Evolutionary conservation across 2,329 filamentous ascomycete species (phyloP).

Genomic region (Podosphaera fusca): DNA sequence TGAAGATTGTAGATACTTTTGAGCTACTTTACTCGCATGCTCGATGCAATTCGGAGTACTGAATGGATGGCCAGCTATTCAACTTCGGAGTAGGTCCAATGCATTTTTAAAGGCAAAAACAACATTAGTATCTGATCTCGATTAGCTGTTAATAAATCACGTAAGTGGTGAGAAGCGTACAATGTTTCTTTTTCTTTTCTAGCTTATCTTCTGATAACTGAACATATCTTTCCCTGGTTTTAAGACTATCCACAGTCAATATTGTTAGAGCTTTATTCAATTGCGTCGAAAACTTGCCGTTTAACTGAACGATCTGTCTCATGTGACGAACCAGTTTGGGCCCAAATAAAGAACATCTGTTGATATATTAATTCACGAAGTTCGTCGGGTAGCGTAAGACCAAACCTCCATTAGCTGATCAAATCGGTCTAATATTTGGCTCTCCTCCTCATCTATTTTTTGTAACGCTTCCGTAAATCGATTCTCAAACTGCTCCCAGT

Average conservation of each 20-base stretch:
- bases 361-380: neutral
- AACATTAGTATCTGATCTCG: conserved; percentile 26
- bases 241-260: conserved; percentile 29
- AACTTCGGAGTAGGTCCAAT: conserved; percentile 17
- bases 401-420: conserved; percentile 31
- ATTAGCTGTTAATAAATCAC: neutral
- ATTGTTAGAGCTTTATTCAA: neutral
- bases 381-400: neutral
- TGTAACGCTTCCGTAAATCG: conserved; percentile 44
- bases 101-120: conserved; percentile 39
- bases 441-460: conserved; percentile 39
- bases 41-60: too few relatives aligned
- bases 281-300: conserved; percentile 25
- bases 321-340: conserved; percentile 42
- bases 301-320: conserved; percentile 61
- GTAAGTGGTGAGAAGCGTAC: conserved; percentile 26
- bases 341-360: conserved; percentile 65
- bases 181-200: conserved; percentile 54
- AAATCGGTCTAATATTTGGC: conserved; percentile 42
- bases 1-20: too few relatives aligned
- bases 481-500: conserved; percentile 54
- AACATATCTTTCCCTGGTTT: conserved; percentile 57
- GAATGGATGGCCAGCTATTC: neutral
- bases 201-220: conserved; percentile 49
- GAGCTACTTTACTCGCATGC: too few relatives aligned